Base-by-base conservation (phyloP, 805 yeast genomes). In the Millerozyma acaciae region DNA sequence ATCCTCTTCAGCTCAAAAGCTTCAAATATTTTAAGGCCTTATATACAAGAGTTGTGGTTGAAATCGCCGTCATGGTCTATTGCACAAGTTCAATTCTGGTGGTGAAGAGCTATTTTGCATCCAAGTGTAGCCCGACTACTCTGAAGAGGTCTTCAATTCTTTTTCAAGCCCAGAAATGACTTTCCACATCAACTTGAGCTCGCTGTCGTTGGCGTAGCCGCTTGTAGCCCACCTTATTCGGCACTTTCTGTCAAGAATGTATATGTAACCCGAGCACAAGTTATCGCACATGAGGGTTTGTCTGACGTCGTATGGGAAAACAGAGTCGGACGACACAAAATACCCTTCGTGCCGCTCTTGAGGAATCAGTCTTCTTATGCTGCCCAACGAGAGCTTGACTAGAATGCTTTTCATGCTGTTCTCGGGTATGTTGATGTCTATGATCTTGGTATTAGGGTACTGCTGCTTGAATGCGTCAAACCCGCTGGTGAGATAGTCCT, bases 211-310 rank as follows among this genome's bases (percentile, higher is more conserved):
- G 2, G 95, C 82, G 24, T 72, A 75, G 2, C 97, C 98, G 45
- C 94, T 77, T 4, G 87, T 84, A 16, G 87, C 88, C 97, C 97
- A 90, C 46, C 97, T 68, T 34, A 93, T 81, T 47, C 74, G 80
- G 32, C 82, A 80, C 9, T 77, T 65, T 10, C 66, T 67, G 51
- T 93, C 98, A 21, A 93, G 71, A 4, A 90, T 63, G 43, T 87
- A 82, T 8, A 88, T 65, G 51, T 85, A 88, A 0, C 97, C 97
- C 2, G 94, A 76, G 46, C 82, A 84, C 15, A 76, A 71, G 52
- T 90, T 90, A 35, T 78, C 80, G 44, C 88, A 75, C 30, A 74
- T 62, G 21, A 90, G 57, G 16, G 71, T 55, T 34, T 78, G 78
- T 45, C 84, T 75, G 5, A 76, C 58, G 13, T 68, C 75, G 37